Conservation (phyloP, 257 asterid species). For the Rhazya stricta region DNA sequence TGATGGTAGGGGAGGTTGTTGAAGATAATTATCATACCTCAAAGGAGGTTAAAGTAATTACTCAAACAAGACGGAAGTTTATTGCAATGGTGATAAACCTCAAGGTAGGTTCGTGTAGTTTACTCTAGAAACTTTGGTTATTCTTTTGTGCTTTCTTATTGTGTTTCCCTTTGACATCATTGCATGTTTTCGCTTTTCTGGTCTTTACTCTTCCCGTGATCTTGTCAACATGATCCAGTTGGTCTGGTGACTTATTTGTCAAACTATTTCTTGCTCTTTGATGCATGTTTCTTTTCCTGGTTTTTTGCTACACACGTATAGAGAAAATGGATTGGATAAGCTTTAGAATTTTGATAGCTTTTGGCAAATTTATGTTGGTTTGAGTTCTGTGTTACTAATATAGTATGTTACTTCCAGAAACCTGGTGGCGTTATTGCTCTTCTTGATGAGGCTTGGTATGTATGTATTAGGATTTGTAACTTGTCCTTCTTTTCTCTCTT, state of each 20-base stretch:
- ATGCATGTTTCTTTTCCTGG: neutral
- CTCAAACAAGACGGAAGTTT: too few species aligned
- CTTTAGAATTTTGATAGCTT: neutral
- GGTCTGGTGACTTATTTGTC: too few species aligned
- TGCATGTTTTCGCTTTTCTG: neutral
- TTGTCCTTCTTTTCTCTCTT: neutral
- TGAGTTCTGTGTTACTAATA: conserved; percentile 13
- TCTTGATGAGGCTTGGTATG: conserved; percentile 96
- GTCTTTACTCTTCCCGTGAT: neutral
- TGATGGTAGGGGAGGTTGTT: too few species aligned
- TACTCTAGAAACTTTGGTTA: neutral
- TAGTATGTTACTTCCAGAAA: conserved; percentile 49
- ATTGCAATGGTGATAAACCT: too few species aligned
- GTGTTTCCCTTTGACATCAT: neutral
- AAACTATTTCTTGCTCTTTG: neutral
- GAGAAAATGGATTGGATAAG: neutral
- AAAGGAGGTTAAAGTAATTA: too few species aligned
- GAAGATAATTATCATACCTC: too few species aligned
- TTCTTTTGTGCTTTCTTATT: neutral
- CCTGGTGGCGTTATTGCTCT: conserved; percentile 96
- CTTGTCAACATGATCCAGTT: neutral
- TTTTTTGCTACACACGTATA: neutral
- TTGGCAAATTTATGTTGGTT: conserved; percentile 8
- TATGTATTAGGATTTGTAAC: conserved; percentile 4
- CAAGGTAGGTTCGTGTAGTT: too few species aligned